phyloP scores from a whole-genome alignment of 2,329 filamentous ascomycete species.

The Alternaria sp. region DNA sequence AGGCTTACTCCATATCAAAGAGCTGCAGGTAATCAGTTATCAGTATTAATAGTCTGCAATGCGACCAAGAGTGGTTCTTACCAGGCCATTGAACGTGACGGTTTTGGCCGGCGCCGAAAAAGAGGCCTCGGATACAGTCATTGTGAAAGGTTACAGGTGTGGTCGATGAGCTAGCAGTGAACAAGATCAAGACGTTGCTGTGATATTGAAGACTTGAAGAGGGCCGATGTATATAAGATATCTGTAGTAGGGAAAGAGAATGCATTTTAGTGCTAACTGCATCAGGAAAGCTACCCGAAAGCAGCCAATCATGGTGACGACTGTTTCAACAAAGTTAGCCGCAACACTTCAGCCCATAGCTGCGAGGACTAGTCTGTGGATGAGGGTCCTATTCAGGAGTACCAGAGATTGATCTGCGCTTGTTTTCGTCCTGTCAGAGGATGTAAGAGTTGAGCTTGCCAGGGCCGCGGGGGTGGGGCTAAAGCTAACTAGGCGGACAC shows the following conservation, averaged over 20 bases:
- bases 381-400: background rate
- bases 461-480: constrained; percentile 16
- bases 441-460: background rate
- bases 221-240: background rate
- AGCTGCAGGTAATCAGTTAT: constrained; percentile 32
- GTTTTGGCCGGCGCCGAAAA: constrained; percentile 55
- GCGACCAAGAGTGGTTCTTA: constrained; percentile 30
- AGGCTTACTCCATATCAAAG: constrained; percentile 48
- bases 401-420: background rate
- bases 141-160: constrained; percentile 15
- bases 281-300: constrained; percentile 28
- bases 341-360: background rate
- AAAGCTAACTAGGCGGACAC: constrained; percentile 11
- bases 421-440: background rate
- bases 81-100: constrained; percentile 55
- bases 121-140: constrained; percentile 45
- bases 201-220: background rate
- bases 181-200: background rate
- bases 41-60: background rate
- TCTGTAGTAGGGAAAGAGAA: constrained; percentile 11
- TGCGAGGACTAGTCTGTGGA: background rate
- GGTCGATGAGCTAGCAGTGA: background rate
- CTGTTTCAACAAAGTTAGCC: background rate
- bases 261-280: constrained; percentile 15
- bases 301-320: constrained; percentile 21